phyloP scores from a whole-genome alignment of 2,329 filamentous ascomycete genomes.

The Alternaria infectoria region DNA sequence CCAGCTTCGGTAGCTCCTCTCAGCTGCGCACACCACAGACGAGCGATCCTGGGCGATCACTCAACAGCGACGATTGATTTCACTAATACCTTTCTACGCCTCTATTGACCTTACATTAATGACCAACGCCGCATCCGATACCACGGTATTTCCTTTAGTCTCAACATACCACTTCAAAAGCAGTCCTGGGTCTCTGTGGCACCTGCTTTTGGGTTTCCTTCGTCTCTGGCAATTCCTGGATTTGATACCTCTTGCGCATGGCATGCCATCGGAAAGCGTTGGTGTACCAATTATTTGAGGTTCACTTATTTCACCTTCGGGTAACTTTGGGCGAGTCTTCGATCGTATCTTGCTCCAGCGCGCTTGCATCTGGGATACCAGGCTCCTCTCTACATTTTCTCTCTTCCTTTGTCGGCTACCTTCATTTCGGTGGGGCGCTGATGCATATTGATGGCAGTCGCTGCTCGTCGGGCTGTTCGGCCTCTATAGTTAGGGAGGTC shows the following conservation, averaged over 20 bases:
- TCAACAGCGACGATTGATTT: slow-evolving; percentile 45
- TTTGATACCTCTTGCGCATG: slow-evolving; percentile 28
- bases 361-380: slow-evolving; percentile 4
- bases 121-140: slow-evolving; percentile 25
- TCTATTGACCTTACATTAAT: slow-evolving; percentile 16
- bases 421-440: slow-evolving; percentile 1
- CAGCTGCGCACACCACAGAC: slow-evolving; percentile 43
- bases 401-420: slow-evolving; percentile 4
- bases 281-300: slow-evolving; percentile 16
- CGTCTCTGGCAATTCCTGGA: slow-evolving; percentile 18
- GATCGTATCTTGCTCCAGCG: slow-evolving; percentile 6
- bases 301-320: slow-evolving; percentile 24
- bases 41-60: slow-evolving; percentile 42
- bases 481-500: not conserved
- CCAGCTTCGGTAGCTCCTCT: slow-evolving; percentile 44
- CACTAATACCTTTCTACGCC: slow-evolving; percentile 5
- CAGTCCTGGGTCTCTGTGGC: slow-evolving; percentile 17
- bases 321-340: slow-evolving; percentile 16
- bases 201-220: slow-evolving; percentile 18
- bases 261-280: slow-evolving; percentile 29
- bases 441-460: slow-evolving; percentile 1
- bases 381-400: slow-evolving; percentile 7
- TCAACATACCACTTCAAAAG: slow-evolving; percentile 26
- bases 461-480: not conserved
- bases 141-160: slow-evolving; percentile 26